phyloP scores from a whole-genome alignment of 352 stramenopile species.

The Phytophthora quininea region DNA sequence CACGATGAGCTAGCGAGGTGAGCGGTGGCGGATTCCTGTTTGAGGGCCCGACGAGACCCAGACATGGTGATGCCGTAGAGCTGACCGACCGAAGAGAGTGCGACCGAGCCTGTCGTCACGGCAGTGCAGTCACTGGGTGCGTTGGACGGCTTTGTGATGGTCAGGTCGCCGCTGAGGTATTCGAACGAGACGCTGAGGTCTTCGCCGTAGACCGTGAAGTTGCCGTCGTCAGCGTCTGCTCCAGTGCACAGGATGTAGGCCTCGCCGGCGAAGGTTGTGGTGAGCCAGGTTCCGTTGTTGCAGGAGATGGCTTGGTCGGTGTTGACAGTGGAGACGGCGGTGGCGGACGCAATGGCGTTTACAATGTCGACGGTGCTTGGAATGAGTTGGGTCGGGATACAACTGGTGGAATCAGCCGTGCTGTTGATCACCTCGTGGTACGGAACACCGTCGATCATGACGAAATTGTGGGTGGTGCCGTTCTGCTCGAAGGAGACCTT shows the following conservation, averaged over 20 bases:
- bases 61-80: slow-evolving; percentile 29
- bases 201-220: slow-evolving; percentile 48
- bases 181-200: slow-evolving; percentile 45
- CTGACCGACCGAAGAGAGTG: slow-evolving; percentile 35
- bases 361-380: slow-evolving; percentile 42
- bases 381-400: slow-evolving; percentile 29
- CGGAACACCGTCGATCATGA: slow-evolving; percentile 42
- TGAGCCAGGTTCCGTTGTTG: slow-evolving; percentile 41
- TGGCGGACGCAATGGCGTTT: slow-evolving; percentile 36
- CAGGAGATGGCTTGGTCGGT: slow-evolving; percentile 54
- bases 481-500: slow-evolving; percentile 40
- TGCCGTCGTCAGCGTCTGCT: slow-evolving; percentile 18
- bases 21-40: slow-evolving; percentile 24
- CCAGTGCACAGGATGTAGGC: slow-evolving; percentile 54
- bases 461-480: slow-evolving; percentile 45
- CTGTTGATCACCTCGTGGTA: slow-evolving; percentile 38
- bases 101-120: slow-evolving; percentile 26
- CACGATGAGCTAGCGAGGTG: slow-evolving; percentile 39
- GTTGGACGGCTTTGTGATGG: slow-evolving; percentile 29
- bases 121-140: slow-evolving; percentile 33
- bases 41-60: slow-evolving; percentile 25
- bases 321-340: slow-evolving; percentile 35
- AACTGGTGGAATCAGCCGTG: slow-evolving; percentile 25
- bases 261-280: slow-evolving; percentile 46
- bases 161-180: slow-evolving; percentile 32